Conservation (phyloP, 2,329 filamentous ascomycete genomes). For the Metarhizium sp. region DNA sequence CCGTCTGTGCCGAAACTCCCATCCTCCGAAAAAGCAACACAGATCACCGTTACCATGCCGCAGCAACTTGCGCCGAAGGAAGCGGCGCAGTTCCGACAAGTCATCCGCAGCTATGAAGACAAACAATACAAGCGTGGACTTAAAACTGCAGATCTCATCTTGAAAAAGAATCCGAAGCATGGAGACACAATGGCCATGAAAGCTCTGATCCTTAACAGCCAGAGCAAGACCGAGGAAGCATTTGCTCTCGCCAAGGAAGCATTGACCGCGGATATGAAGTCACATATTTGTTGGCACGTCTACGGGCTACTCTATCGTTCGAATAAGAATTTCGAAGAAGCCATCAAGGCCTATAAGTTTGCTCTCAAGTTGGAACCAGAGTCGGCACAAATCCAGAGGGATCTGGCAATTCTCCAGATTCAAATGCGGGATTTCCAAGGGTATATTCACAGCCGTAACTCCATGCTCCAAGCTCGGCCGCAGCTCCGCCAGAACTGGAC, state of each 20-base stretch:
- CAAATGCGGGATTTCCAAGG: conserved; percentile 95
- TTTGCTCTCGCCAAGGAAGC: conserved; percentile 89
- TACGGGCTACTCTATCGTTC: conserved; percentile 90
- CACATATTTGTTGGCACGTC: conserved; percentile 98
- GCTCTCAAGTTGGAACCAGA: conserved; percentile 90
- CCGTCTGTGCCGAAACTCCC: background rate
- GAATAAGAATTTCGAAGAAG: conserved; percentile 96
- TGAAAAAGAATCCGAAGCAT: conserved; percentile 91
- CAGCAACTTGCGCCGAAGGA: conserved; percentile 78
- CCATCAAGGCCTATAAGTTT: conserved; percentile 98
- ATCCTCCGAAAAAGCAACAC: background rate
- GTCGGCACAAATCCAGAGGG: conserved; percentile 85
- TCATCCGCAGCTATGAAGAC: conserved; percentile 93
- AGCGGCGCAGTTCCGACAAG: conserved; percentile 83
- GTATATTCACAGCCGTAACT: conserved; percentile 79
- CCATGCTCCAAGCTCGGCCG: conserved; percentile 80
- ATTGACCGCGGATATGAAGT: conserved; percentile 94
- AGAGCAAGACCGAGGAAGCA: conserved; percentile 87
- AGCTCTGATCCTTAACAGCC: conserved; percentile 87
- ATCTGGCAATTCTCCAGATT: conserved; percentile 84
- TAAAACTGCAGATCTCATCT: conserved; percentile 92
- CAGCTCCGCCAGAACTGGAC: conserved; percentile 91
- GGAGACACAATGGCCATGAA: conserved; percentile 99
- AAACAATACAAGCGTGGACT: conserved; percentile 96
- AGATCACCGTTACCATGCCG: conserved; percentile 42